Conservation (phyloP, 768 basidiomycete genomes). For the Leccinum sublutescens region DNA sequence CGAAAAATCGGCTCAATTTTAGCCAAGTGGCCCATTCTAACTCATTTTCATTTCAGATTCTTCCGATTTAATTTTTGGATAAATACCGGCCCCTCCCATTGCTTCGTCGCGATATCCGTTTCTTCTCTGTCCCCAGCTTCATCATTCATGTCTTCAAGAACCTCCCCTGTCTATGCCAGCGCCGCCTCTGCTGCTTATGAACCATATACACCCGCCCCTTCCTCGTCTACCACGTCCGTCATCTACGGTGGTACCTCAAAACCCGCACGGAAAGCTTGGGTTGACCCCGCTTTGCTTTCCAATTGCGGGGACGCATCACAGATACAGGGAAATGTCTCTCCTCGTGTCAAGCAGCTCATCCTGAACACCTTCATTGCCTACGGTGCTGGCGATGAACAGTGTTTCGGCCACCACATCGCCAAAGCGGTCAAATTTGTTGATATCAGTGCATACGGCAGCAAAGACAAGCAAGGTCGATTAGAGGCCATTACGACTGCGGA, state of each 20-base stretch:
- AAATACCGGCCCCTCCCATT: constrained; percentile 26
- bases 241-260: constrained; percentile 23
- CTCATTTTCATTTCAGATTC: constrained; percentile 13
- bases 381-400: constrained; percentile 63
- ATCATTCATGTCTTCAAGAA: constrained; percentile 27
- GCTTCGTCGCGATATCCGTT: constrained; percentile 1
- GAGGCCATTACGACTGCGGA: constrained; percentile 65
- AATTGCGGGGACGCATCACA: constrained; percentile 52
- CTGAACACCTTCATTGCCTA: constrained; percentile 68
- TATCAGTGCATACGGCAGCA: constrained; percentile 48
- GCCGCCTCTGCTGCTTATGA: constrained; percentile 30
- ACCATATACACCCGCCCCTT: constrained; percentile 18
- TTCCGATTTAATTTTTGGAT: constrained; percentile 17
- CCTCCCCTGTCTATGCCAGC: constrained; percentile 28
- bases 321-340: constrained; percentile 62
- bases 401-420: constrained; percentile 62
- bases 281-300: constrained; percentile 64
- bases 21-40: constrained; percentile 24
- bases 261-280: constrained; percentile 46
- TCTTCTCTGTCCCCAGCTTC: constrained; percentile 1
- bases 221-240: constrained; percentile 28
- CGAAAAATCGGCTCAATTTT: constrained; percentile 28
- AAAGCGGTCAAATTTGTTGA: constrained; percentile 59
- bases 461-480: constrained; percentile 48
- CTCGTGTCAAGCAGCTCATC: constrained; percentile 62